Evolutionary conservation across 805 yeast genomes (phyloP).

Genomic region (Kluyveromyces wickerhamii): DNA sequence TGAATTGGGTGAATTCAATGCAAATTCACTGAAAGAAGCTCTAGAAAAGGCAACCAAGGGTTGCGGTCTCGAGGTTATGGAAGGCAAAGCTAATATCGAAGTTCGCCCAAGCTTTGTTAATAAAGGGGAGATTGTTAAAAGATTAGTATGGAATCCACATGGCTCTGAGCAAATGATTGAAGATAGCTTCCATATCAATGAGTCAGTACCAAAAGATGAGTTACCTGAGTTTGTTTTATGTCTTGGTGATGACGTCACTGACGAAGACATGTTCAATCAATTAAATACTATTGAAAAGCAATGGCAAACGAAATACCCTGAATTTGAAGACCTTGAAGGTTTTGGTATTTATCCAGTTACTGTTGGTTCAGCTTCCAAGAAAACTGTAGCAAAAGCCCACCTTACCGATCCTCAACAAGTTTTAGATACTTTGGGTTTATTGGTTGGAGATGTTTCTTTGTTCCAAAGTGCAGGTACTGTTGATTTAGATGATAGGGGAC

Average conservation of each 20-base stretch:
- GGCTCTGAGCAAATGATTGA: conserved; percentile 43
- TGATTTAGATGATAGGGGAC: conserved; percentile 71
- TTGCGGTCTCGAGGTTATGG: conserved; percentile 89
- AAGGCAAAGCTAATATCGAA: conserved; percentile 94
- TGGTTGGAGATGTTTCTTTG: conserved; percentile 70
- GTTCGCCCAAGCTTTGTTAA: conserved; percentile 94
- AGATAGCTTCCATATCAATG: conserved; percentile 25
- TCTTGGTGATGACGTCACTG: conserved; percentile 93
- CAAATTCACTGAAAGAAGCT: conserved; percentile 60
- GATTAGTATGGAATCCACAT: conserved; percentile 59
- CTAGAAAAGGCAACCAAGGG: conserved; percentile 53
- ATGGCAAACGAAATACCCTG: conserved; percentile 31
- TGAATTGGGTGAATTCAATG: conserved; percentile 82
- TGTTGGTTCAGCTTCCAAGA: conserved; percentile 86
- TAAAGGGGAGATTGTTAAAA: conserved; percentile 91
- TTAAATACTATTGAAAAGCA: conserved; percentile 51
- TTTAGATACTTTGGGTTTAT: conserved; percentile 69
- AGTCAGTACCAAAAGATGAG: conserved; percentile 32
- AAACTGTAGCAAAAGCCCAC: conserved; percentile 80
- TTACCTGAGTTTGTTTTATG: conserved; percentile 83
- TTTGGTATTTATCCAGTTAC: conserved; percentile 77
- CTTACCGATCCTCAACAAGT: conserved; percentile 79
- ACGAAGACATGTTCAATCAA: conserved; percentile 93
- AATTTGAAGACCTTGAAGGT: conserved; percentile 39
- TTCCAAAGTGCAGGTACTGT: conserved; percentile 75